A percentile compares a stretch with the other conserved stretches of the same genome.
Evolutionary conservation across 2,329 filamentous ascomycete species (phyloP).

Genomic region (Calonectria fujianensis): DNA sequence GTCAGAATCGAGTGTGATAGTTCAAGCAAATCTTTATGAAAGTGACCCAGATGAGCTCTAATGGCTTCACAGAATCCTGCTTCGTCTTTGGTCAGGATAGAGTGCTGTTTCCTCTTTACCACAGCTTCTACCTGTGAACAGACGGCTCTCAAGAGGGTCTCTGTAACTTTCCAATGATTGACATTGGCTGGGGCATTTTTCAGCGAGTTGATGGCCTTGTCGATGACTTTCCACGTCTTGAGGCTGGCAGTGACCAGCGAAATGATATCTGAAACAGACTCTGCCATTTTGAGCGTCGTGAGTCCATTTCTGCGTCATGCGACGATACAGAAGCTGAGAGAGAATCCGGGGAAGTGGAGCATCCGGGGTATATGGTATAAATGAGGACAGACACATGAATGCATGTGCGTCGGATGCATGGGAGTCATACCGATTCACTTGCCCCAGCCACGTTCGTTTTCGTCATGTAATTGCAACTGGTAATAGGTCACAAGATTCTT

Average conservation of each 20-base stretch:
- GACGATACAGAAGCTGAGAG: background rate
- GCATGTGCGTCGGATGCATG: background rate
- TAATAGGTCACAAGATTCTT: background rate
- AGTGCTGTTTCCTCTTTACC: background rate
- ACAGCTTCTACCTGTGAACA: background rate
- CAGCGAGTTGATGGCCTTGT: background rate
- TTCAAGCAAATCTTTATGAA: background rate
- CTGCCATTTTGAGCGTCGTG: background rate
- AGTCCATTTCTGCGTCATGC: background rate
- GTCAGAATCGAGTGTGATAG: background rate
- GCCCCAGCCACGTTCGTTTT: background rate
- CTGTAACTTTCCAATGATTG: background rate
- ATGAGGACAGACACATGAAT: background rate
- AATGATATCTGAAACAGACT: background rate
- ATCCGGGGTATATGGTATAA: background rate
- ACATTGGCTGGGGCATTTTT: conserved; percentile 4
- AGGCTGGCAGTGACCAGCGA: background rate
- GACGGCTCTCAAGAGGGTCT: background rate
- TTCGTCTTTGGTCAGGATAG: background rate
- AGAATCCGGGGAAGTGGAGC: conserved; percentile 10
- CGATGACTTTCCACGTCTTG: conserved; percentile 1
- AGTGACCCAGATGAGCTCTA: background rate
- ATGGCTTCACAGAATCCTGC: background rate
- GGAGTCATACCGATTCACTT: background rate
- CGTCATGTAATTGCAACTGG: background rate